A percentile compares a stretch with the other conserved stretches of the same genome.
phyloP scores from a whole-genome alignment of 305 asterid species.

The Fraxinus sp. region DNA sequence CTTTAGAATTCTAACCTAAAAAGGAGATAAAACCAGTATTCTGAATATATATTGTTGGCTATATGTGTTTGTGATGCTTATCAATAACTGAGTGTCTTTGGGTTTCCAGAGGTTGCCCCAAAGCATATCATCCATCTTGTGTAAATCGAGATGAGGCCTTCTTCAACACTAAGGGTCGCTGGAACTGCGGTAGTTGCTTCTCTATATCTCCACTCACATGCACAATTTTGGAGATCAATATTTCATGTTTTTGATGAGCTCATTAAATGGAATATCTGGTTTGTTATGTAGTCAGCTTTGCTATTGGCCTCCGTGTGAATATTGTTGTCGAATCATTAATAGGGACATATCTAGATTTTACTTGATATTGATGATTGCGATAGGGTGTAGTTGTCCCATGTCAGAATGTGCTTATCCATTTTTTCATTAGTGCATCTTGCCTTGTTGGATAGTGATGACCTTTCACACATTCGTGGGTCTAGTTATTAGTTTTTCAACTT shows the following conservation, averaged over 20 bases:
- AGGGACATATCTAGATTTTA: neutral
- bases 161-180: conserved; percentile 83
- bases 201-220: neutral
- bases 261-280: neutral
- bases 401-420: neutral
- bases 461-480: neutral
- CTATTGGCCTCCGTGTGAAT: neutral
- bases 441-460: neutral
- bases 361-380: neutral
- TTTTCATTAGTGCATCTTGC: neutral
- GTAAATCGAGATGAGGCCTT: conserved; percentile 87
- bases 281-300: neutral
- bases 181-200: conserved; percentile 82
- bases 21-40: neutral
- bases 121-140: conserved; percentile 95
- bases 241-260: neutral
- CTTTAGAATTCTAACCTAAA: neutral
- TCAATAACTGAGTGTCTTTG: conserved; percentile 12
- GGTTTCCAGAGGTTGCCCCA: conserved; percentile 80
- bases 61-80: conserved; percentile 7
- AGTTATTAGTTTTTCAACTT: neutral
- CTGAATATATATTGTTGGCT: neutral
- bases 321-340: neutral
- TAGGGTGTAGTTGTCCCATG: neutral
- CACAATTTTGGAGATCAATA: neutral